A percentile compares a stretch with the other conserved stretches of the same genome.
Conservation (phyloP, 1,139 yeast species). For the Lodderomyces elongisporus region DNA sequence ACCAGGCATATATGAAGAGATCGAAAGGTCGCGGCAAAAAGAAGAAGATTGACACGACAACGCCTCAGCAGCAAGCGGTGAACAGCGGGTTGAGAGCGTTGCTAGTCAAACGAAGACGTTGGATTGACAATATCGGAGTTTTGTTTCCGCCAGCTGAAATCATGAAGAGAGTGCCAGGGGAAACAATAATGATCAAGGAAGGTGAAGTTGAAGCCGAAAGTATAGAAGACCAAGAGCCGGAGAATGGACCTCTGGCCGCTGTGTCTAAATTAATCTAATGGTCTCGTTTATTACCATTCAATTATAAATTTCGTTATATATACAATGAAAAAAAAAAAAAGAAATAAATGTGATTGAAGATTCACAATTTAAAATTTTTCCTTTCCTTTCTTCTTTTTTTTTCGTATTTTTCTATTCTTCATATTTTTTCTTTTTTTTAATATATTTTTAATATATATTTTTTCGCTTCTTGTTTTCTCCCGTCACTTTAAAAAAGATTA, state of each 20-base stretch:
- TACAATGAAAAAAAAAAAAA: constrained; percentile 5
- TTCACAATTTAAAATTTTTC: constrained; percentile 1
- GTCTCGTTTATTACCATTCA: no score
- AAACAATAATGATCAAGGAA: constrained; percentile 44
- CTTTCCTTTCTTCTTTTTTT: not conserved
- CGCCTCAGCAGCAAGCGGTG: constrained; percentile 50
- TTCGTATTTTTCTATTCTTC: no score
- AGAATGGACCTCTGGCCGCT: constrained; percentile 12
- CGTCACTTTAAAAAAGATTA: no score
- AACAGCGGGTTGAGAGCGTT: constrained; percentile 74
- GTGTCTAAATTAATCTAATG: constrained; percentile 6
- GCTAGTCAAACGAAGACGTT: constrained; percentile 78
- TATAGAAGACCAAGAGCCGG: constrained; percentile 34
- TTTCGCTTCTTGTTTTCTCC: no score
- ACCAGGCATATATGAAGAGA: constrained; percentile 85
- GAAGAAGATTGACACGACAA: constrained; percentile 50
- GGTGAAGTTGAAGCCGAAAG: constrained; percentile 40
- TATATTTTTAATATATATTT: no score
- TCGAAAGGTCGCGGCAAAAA: constrained; percentile 78
- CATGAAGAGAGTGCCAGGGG: constrained; percentile 72
- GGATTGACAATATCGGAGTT: constrained; percentile 89
- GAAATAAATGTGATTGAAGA: not conserved
- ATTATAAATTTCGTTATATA: constrained; percentile 15
- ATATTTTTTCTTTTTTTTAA: no score
- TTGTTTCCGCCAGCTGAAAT: constrained; percentile 64